phyloP scores from a whole-genome alignment of 106 monocot species.

The Iris macrosiphon region DNA sequence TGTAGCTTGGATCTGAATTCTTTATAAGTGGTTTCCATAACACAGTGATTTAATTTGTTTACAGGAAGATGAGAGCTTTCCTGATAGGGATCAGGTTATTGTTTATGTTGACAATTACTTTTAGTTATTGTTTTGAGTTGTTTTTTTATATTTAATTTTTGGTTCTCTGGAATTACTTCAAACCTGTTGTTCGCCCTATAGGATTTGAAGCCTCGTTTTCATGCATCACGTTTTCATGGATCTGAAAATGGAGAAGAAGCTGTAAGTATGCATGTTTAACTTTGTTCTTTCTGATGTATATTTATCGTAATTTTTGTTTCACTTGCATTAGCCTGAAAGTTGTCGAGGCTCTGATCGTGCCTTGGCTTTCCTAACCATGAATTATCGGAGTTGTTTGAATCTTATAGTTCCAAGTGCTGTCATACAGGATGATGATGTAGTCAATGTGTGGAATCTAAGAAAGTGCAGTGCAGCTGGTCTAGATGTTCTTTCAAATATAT shows the following conservation, averaged over 20 bases:
- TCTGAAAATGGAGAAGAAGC: slow-evolving; percentile 79
- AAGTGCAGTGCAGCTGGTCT: slow-evolving; percentile 99
- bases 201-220: slow-evolving; percentile 97
- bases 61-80: slow-evolving; percentile 94
- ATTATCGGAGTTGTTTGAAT: no score
- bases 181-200: slow-evolving; percentile 17
- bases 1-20: not conserved
- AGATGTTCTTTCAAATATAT: slow-evolving; percentile 87
- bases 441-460: slow-evolving; percentile 95
- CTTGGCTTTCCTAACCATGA: no score
- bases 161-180: not conserved
- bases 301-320: no score
- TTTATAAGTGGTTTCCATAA: slow-evolving; percentile 1
- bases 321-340: no score
- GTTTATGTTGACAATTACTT: not conserved
- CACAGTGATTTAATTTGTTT: slow-evolving; percentile 8
- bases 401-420: no score
- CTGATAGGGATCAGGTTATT: slow-evolving; percentile 91
- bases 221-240: slow-evolving; percentile 89
- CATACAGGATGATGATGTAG: slow-evolving; percentile 80
- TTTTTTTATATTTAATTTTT: no score
- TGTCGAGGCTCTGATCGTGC: no score
- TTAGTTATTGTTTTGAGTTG: no score
- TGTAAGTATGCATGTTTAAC: no score
- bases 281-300: no score